Conservation (phyloP, 352 stramenopile genomes). For the Globisporangium alternatum region DNA sequence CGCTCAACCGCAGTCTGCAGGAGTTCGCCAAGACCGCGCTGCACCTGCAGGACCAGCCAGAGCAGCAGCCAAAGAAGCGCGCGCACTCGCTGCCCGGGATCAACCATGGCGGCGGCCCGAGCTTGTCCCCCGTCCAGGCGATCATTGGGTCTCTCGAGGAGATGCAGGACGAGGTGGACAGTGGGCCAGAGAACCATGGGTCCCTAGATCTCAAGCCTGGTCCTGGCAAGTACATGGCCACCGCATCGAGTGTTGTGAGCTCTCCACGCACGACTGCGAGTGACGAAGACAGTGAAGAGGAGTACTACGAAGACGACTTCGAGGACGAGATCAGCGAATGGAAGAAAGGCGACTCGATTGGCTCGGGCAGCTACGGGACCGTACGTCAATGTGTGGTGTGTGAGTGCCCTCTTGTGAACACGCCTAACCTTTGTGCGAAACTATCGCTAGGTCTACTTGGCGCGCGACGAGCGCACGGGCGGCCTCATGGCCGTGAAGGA, state of each 20-base stretch:
- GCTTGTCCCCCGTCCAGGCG: slow-evolving; percentile 1
- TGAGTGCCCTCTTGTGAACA: background rate
- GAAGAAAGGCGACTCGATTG: slow-evolving; percentile 55
- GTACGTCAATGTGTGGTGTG: slow-evolving; percentile 17
- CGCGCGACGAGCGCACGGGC: slow-evolving; percentile 89
- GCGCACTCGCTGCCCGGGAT: slow-evolving; percentile 15
- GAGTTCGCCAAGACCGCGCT: slow-evolving; percentile 7
- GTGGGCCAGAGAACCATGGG: background rate
- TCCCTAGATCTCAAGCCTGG: background rate
- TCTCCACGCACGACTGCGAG: background rate
- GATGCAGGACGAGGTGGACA: slow-evolving; percentile 4
- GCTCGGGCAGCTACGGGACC: slow-evolving; percentile 64
- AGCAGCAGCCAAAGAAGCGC: slow-evolving; percentile 10
- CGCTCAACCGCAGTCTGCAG: slow-evolving; percentile 17
- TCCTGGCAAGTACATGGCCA: background rate
- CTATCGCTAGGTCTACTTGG: slow-evolving; percentile 73
- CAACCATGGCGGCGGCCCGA: slow-evolving; percentile 1
- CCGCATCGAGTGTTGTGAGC: background rate
- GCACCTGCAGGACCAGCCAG: background rate
- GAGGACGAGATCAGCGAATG: slow-evolving; percentile 53
- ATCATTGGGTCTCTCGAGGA: slow-evolving; percentile 12
- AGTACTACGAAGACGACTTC: slow-evolving; percentile 38
- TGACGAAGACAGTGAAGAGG: slow-evolving; percentile 11
- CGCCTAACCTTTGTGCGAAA: background rate
- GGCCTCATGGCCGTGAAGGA: slow-evolving; percentile 85